Evolutionary conservation across 2,329 filamentous ascomycete genomes (phyloP).

Genomic region (Scedosporium boydii): DNA sequence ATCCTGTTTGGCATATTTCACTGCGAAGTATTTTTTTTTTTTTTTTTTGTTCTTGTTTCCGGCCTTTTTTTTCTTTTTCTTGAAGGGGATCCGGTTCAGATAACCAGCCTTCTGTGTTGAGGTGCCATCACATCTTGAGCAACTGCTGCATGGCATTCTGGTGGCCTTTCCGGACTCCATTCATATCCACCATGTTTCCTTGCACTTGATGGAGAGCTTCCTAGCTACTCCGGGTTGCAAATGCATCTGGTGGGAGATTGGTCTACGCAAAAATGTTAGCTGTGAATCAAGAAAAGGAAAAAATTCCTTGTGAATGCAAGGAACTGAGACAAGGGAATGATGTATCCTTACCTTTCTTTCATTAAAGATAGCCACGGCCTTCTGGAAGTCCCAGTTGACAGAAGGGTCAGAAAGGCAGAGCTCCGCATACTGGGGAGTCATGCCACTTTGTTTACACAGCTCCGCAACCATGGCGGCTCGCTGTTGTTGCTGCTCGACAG

Average conservation of each 20-base stretch:
- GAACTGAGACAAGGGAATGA: background rate
- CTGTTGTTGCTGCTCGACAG: conserved; percentile 45
- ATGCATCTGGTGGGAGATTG: background rate
- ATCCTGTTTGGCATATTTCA: background rate
- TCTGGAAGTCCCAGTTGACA: conserved; percentile 70
- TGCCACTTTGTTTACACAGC: conserved; percentile 66
- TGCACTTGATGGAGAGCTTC: background rate
- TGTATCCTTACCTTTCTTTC: conserved; percentile 49
- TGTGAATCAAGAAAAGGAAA: background rate
- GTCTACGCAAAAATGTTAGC: background rate
- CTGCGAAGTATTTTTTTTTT: background rate
- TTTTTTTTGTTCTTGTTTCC: background rate
- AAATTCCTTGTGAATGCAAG: background rate
- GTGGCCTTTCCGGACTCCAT: background rate
- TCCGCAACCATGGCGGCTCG: conserved; percentile 56
- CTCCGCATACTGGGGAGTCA: conserved; percentile 69
- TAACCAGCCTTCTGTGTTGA: background rate
- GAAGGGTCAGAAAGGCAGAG: conserved; percentile 61
- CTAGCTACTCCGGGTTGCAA: background rate
- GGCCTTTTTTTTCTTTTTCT: background rate
- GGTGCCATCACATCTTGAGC: background rate
- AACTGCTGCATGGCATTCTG: background rate
- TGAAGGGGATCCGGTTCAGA: background rate
- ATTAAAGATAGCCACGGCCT: conserved; percentile 66
- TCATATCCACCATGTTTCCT: background rate